Base-by-base conservation (phyloP, 2,329 filamentous ascomycete genomes). In the Xylariaceae sp. region DNA sequence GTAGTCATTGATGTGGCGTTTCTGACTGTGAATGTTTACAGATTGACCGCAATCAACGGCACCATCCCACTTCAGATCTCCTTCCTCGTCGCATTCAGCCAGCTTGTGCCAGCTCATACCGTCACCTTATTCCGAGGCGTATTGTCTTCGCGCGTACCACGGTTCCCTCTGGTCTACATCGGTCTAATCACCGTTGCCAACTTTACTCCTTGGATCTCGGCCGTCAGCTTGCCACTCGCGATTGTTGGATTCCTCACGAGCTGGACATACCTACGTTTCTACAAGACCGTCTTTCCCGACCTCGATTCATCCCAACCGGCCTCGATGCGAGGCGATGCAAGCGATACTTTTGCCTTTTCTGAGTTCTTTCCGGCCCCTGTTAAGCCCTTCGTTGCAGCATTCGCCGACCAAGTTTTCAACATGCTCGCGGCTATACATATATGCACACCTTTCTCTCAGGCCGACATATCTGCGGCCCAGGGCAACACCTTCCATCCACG, bases 231-330 rank as follows among this genome's bases (percentile, higher is more conserved):
- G 63, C 86, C 96, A 71, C 84, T 97, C 58, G 86, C 91, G 49
- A 79, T 90, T 73, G 88, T 89, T 66, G 93, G 92, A 56, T 90
- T 99, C 74, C 74, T 97, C 59, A 88, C 88, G 9, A 92, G 91
- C 73, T 99, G 94, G 94, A 91, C 90, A 39, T 98, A 98, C 75
- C 86, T 99, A 16, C 91, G 95, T 65, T 99, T 98, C 81, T 97
- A 91, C 81, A 96, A 96, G 77, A 77, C 81, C 53, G 84, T 88
- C 56, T 88, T 88, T 69, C 86, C 87, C 53, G 87, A 89, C 67
- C 83, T 89, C 60, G 86, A 88, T 67, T 78, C 82, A 11, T 82
- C 82, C 8, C 86, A 89, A 68, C 74, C 82, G 2, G 71, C 81
- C 4, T 79, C 83, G 7, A 85, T 96, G 65, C 90, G 88, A 63